Base-by-base conservation (phyloP, 1,139 yeast genomes). In the Nakaseomyces bracarensis region DNA sequence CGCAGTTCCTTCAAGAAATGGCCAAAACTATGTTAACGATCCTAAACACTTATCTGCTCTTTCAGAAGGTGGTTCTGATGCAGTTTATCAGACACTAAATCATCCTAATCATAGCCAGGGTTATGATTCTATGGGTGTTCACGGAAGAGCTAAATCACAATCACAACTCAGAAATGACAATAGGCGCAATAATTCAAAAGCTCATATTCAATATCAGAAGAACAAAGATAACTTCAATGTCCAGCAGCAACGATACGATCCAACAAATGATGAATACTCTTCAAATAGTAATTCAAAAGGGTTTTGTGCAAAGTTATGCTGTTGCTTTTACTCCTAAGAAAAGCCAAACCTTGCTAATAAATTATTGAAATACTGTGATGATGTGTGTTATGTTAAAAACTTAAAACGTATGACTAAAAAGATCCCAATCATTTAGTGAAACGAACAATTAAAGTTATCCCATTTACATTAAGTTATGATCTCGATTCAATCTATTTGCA, bases 81-180 rank as follows among this genome's bases (percentile, higher is more conserved):
- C 38, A 3, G 45, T 29, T 11, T 39, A 47, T 18, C 46, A 43
- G 29, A 18, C 43, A 5, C 19, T 47, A 18, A 43, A 36, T 8
- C 43, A 37, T n/a, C 44, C 45, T 10, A 36, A 43, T 15, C 42
- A 43, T 21, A 43, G 41, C 33, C 45, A 46, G 33, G 45, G 42
- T 8, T 47, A 47, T 21, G 50, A 47, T 25, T 47, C 50, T 3
- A 47, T 47, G 48, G 50, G 50, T 7, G 40, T 33, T 29, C 36
- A 33, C 4, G 36, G 26, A 5, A 33, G 45, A 41, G 16, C 39
- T 6, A 26, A 28, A 21, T 23, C 26, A 13, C 34, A 27, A 18
- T 27, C 26, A 9, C 40, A 37, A 37, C 34, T 5, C 9, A 21
- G 35, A 37, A n/a, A 19, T 18, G 21, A 35, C 10, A 35, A 15